phyloP scores from a whole-genome alignment of 345 rosid genomes.

The Ailanthus altissimus region DNA sequence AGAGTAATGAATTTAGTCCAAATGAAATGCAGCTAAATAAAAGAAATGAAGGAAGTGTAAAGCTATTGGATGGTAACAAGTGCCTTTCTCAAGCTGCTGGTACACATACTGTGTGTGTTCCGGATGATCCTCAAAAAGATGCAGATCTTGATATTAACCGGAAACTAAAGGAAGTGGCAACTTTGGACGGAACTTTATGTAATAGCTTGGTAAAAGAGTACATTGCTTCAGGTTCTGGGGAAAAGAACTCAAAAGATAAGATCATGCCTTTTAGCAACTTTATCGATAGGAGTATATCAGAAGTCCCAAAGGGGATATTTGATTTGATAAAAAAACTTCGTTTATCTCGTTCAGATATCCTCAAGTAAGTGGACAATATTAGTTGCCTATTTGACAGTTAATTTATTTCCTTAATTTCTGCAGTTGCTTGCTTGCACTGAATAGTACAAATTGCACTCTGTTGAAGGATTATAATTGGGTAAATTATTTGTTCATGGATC shows the following conservation, averaged over 20 bases:
- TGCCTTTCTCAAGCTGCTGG: conserved; percentile 15
- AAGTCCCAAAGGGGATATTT: conserved; percentile 51
- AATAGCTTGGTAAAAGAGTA: conserved; percentile 20
- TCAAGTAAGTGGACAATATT: conserved; percentile 57
- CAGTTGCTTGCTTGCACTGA: background rate
- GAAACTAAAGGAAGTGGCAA: conserved; percentile 27
- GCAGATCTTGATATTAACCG: conserved; percentile 9
- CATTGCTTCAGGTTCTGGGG: conserved; percentile 44
- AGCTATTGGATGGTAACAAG: conserved; percentile 2
- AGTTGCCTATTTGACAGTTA: background rate
- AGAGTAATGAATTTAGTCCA: conserved; percentile 20
- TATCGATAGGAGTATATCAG: conserved; percentile 24
- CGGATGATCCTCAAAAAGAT: conserved; percentile 23
- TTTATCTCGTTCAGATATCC: conserved; percentile 64
- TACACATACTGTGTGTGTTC: conserved; percentile 10
- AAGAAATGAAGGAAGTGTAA: conserved; percentile 31
- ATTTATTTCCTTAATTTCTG: background rate
- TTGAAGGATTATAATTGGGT: background rate
- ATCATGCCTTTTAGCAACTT: conserved; percentile 23
- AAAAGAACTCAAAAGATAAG: conserved; percentile 32
- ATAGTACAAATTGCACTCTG: background rate
- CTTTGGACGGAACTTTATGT: conserved; percentile 17
- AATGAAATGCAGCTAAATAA: conserved; percentile 22
- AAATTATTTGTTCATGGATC: background rate
- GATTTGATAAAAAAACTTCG: conserved; percentile 62